Evolutionary conservation across 768 basidiomycete genomes (phyloP).

Genomic region (Boletus vermiculosoides): DNA sequence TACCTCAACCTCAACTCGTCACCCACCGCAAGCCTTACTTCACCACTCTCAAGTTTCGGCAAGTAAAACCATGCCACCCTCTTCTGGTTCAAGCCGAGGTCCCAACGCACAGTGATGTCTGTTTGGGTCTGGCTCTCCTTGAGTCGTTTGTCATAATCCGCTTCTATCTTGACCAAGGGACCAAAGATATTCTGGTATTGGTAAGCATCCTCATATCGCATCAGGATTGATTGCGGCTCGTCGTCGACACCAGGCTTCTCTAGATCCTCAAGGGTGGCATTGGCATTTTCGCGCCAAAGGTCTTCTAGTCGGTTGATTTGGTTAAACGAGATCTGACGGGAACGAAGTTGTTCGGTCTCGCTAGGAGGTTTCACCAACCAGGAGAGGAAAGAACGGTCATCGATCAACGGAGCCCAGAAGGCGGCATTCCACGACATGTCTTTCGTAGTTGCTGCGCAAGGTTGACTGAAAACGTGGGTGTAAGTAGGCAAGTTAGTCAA

Average conservation of each 20-base stretch:
- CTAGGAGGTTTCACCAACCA: constrained; percentile 98
- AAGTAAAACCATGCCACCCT: constrained; percentile 97
- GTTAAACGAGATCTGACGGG: constrained; percentile 93
- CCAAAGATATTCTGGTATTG: constrained; percentile 99
- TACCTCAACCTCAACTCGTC: constrained; percentile 93
- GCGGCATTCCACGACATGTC: constrained; percentile 99
- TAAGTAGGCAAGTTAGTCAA: background rate
- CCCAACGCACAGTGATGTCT: constrained; percentile 95
- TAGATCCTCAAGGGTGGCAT: constrained; percentile 92
- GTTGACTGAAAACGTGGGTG: constrained; percentile 60
- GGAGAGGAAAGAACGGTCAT: constrained; percentile 97
- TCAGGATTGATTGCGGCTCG: constrained; percentile 88
- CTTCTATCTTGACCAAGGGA: constrained; percentile 98
- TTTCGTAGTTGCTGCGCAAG: constrained; percentile 94
- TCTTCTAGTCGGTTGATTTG: constrained; percentile 98
- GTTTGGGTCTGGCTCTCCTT: constrained; percentile 99
- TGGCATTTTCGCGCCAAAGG: constrained; percentile 94
- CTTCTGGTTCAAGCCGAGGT: constrained; percentile 97
- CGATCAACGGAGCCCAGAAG: constrained; percentile 97
- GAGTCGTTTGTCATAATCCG: constrained; percentile 96
- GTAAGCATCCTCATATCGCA: constrained; percentile 97
- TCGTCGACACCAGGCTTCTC: constrained; percentile 98
- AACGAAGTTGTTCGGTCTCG: constrained; percentile 93
- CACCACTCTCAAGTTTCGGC: constrained; percentile 97
- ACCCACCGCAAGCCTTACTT: constrained; percentile 94